These are phyloP conservation scores for Trypanosoma cruzi DNA, from an alignment of 208 protist species.

Conservation along the genomic window DNA sequence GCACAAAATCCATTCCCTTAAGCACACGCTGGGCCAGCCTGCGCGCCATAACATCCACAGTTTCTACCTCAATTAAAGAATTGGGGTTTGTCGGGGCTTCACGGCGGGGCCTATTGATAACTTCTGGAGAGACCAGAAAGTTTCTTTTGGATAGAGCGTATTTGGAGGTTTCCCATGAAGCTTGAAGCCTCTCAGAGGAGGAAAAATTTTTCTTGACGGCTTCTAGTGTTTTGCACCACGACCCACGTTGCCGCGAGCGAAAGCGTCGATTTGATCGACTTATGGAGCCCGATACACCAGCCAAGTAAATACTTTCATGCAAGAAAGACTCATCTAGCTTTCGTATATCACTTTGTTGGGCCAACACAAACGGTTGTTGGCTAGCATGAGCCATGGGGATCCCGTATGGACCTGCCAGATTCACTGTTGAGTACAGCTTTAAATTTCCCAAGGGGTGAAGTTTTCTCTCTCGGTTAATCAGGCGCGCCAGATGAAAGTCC, in stretches of 20 bases:
- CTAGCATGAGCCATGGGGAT: background rate
- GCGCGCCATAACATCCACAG: conserved; percentile 18
- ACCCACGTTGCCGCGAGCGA: background rate
- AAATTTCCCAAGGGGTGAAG: background rate
- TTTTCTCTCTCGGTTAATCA: background rate
- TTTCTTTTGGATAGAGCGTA: background rate
- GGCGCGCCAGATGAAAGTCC: conserved; percentile 11
- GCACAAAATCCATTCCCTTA: conserved; percentile 8
- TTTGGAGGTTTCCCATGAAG: background rate
- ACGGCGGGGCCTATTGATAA: background rate
- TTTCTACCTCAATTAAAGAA: background rate
- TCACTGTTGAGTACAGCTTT: background rate
- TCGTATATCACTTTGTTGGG: background rate
- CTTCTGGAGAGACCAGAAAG: background rate
- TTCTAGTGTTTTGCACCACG: background rate
- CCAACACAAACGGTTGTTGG: conserved; percentile 5
- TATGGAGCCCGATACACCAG: background rate
- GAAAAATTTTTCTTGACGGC: background rate
- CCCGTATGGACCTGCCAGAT: background rate
- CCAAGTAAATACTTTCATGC: background rate
- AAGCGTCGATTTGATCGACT: background rate
- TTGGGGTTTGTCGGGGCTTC: background rate
- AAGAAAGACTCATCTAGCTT: background rate
- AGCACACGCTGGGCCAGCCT: conserved; percentile 3
- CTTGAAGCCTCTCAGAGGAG: background rate